These are phyloP conservation scores for Boletales sp. DNA, from an alignment of 768 basidiomycete genomes.

Conservation along the genomic window DNA sequence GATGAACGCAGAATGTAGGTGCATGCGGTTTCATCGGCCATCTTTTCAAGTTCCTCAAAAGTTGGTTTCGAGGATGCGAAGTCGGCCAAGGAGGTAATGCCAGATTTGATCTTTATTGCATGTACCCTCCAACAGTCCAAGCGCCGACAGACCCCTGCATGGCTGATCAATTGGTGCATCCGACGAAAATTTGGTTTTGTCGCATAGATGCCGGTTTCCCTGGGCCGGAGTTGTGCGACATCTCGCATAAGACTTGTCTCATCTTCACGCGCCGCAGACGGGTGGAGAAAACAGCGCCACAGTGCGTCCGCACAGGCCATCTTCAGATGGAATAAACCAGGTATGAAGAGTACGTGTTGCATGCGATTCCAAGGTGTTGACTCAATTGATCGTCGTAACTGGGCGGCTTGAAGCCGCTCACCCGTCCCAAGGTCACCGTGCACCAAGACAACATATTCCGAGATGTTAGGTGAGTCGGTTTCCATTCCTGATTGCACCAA, in stretches of 20 bases:
- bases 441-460: neutral
- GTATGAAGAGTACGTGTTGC: slow-evolving; percentile 29
- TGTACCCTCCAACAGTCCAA: slow-evolving; percentile 30
- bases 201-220: neutral
- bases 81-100: too few species aligned
- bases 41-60: slow-evolving; percentile 24
- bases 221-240: slow-evolving; percentile 18
- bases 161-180: slow-evolving; percentile 35
- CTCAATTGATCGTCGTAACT: neutral
- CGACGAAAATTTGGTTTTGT: slow-evolving; percentile 32
- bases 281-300: too few species aligned
- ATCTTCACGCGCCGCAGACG: too few species aligned
- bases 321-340: too few species aligned
- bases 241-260: slow-evolving; percentile 18
- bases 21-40: neutral
- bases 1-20: too few species aligned
- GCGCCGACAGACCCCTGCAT: slow-evolving; percentile 23
- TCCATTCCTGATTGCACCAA: too few species aligned
- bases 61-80: slow-evolving; percentile 7
- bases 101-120: too few species aligned
- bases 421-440: slow-evolving; percentile 1
- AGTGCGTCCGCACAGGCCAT: slow-evolving; percentile 15
- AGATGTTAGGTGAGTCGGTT: neutral
- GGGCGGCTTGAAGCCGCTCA: neutral
- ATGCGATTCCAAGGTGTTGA: slow-evolving; percentile 19